phyloP scores from a whole-genome alignment of 2,329 filamentous ascomycete genomes.

The Fusarium vanettenii region DNA sequence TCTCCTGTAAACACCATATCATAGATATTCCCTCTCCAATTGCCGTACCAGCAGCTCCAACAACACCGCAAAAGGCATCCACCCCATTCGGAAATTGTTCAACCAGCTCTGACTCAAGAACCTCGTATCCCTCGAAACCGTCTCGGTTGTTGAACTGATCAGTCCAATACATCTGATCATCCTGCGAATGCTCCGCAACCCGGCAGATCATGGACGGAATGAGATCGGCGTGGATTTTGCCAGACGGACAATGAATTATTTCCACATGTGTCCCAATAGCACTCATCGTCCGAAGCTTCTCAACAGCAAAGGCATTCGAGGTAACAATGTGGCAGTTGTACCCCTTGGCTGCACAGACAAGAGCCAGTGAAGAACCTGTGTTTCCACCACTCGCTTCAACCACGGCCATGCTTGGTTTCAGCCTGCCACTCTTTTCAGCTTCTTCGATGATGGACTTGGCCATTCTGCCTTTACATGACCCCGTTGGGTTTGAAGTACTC shows the following conservation, averaged over 20 bases:
- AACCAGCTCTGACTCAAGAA: background rate
- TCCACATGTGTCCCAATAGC: background rate
- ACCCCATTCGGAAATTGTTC: background rate
- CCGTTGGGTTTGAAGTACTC: background rate
- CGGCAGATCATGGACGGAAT: background rate
- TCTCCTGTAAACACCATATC: background rate
- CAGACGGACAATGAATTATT: background rate
- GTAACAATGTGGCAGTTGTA: background rate
- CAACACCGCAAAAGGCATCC: background rate
- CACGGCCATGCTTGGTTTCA: background rate
- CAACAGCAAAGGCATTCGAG: background rate
- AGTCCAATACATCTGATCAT: background rate
- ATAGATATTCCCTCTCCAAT: background rate
- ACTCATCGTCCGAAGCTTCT: background rate
- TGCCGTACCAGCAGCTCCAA: background rate
- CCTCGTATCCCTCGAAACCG: background rate
- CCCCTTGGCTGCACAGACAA: background rate
- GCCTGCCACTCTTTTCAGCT: background rate
- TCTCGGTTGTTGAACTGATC: background rate
- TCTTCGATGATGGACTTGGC: background rate
- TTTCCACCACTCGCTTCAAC: background rate
- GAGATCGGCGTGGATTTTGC: background rate
- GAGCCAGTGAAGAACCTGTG: background rate
- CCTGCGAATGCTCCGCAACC: background rate
- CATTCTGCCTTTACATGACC: background rate